Base-by-base conservation (phyloP, 768 basidiomycete genomes). In the Auriculariales sp. region DNA sequence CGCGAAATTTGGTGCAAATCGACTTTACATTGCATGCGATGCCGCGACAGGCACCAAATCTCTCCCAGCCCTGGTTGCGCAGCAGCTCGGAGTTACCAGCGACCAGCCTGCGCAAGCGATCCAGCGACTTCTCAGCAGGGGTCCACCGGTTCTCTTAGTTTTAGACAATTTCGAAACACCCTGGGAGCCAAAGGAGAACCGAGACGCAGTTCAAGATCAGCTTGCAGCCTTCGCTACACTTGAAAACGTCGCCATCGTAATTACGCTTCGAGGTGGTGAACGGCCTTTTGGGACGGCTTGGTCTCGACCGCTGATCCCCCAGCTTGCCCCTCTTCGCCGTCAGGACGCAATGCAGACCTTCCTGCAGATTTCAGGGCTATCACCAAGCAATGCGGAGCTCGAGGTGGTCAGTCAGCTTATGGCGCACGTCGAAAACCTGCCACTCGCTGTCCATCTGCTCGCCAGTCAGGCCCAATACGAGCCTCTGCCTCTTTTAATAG, bases 91-190 rank as follows among this genome's bases (percentile, higher is more conserved):
- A n/a, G n/a, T n/a, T n/a, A n/a, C n/a, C n/a, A n/a, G n/a, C n/a
- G n/a, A n/a, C n/a, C n/a, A n/a, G n/a, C n/a, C n/a, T n/a, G n/a
- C n/a, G n/a, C n/a, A n/a, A n/a, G n/a, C n/a, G n/a, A n/a, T n/a
- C n/a, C n/a, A n/a, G n/a, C n/a, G n/a, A n/a, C n/a, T n/a, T n/a
- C n/a, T n/a, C n/a, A n/a, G n/a, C n/a, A n/a, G n/a, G n/a, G n/a
- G n/a, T n/a, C n/a, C n/a, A n/a, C n/a, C n/a, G n/a, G n/a, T n/a
- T 9, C 44, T 69, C 22, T 28, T 71, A 24, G 49, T 69, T 19
- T 54, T 71, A 6, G 68, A 70, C 49, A 67, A 69, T 47, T 67
- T 71, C 46, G 69, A 71, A 56, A 67, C 67, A 6, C 59, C 64
- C 4, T 68, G 66, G 67, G 58, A 65, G 49, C 54, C 56, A 39